A percentile compares a stretch with the other conserved stretches of the same genome.
Conservation (phyloP, 2,329 filamentous ascomycete genomes). For the Penicillium capsulatum region DNA sequence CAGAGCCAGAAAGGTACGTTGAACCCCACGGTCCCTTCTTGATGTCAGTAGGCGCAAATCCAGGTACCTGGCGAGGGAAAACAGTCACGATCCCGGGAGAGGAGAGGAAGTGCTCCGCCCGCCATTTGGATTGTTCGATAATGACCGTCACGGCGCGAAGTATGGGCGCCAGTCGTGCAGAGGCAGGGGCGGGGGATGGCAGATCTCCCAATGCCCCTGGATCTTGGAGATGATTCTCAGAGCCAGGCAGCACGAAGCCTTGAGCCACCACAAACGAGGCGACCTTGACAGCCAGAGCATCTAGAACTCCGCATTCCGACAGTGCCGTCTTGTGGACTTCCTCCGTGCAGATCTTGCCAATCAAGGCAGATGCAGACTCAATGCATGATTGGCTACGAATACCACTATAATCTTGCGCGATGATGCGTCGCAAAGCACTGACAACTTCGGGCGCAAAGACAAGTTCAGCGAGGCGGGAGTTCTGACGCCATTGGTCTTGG, state of each 20-base stretch:
- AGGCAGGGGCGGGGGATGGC: constrained; percentile 58
- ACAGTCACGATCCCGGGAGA: constrained; percentile 66
- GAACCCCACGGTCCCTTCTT: constrained; percentile 50
- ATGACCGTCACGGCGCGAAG: constrained; percentile 74
- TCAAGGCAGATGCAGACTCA: constrained; percentile 44
- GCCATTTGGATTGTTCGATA: constrained; percentile 72
- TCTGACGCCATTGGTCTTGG: constrained; percentile 48
- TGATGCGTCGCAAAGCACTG: constrained; percentile 60
- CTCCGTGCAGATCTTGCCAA: constrained; percentile 62
- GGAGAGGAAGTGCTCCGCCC: constrained; percentile 66
- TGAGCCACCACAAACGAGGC: constrained; percentile 65
- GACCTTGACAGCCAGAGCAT: constrained; percentile 70
- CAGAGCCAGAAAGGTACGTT: constrained; percentile 52
- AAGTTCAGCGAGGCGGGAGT: constrained; percentile 54
- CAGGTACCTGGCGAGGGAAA: constrained; percentile 55
- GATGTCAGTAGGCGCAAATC: constrained; percentile 50
- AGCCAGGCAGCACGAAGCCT: constrained; percentile 64
- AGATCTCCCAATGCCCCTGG: constrained; percentile 56
- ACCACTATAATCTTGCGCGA: constrained; percentile 56
- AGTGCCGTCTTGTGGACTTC: constrained; percentile 68
- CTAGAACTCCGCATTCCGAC: constrained; percentile 68
- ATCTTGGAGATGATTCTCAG: constrained; percentile 52
- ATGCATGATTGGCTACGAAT: constrained; percentile 51
- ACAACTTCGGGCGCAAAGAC: constrained; percentile 63
- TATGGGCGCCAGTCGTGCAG: constrained; percentile 61